Base-by-base conservation (phyloP, 2,329 filamentous ascomycete species). In the Xylariaceae sp. region DNA sequence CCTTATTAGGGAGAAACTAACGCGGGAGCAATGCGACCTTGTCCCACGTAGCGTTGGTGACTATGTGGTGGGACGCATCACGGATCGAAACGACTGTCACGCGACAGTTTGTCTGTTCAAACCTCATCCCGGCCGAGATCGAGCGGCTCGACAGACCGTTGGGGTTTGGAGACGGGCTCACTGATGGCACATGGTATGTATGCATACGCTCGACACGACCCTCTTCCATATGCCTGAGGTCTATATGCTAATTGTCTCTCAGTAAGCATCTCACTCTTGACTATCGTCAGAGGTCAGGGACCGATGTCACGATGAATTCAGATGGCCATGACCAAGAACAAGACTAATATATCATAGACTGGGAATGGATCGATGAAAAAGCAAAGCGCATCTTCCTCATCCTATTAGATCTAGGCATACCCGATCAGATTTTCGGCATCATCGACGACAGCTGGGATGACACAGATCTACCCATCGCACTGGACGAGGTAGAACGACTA, bases 371-470 rank as follows among this genome's bases (percentile, higher is more conserved):
- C 49, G 71, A 86, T 42, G 72, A 80, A 48, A 85, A 84, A 58
- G 83, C 85, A 6, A 84, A 82, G 61, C 77, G 83, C 42, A 73
- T 90, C 36, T 90, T 90, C 61, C 72, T 91, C 42, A 83, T 89
- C 36, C 72, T 90, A 22, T 75, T 82, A 47, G 86, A 90, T 59
- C 71, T 89, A 19, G 83, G 82, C 31, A 75, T 86, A 11, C 80
- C 86, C 0, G 84, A 87, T 58, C 84, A 86, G 64, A 89, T 90
- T 52, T 90, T 90, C 61, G 80, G 80, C 39, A 75, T 88, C 45
- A 82, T 90, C 50, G 86, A 90, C 66, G 82, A 86, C 61, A 86
- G 83, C 18, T 89, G 86, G 86, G 85, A 87, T 58, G 87, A 91
- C 61, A 77, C 82, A 46, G 87, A 91, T 68, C 72, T 91, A 39